These are phyloP conservation scores for Stemphylium beticola DNA, from an alignment of 2,329 filamentous ascomycete genomes.

Conservation along the genomic window DNA sequence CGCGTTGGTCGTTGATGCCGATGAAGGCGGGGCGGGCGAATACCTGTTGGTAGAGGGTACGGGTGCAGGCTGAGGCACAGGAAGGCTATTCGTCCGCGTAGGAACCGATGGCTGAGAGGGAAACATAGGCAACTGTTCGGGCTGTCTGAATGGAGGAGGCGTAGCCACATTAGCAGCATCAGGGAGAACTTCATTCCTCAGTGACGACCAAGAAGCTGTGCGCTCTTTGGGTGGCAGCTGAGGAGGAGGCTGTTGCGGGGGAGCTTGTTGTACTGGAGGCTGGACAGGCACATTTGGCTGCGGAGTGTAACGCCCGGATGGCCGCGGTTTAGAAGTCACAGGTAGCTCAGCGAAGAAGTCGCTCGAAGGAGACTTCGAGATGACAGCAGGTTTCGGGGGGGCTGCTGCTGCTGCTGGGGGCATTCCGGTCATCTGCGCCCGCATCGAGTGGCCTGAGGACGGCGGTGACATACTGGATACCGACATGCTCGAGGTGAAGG, in stretches of 20 bases:
- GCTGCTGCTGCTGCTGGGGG: constrained; percentile 23
- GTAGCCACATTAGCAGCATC: constrained; percentile 29
- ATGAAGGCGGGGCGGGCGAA: constrained; percentile 43
- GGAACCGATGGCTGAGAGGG: constrained; percentile 42
- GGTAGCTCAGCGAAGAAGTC: constrained; percentile 60
- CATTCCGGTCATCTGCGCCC: constrained; percentile 39
- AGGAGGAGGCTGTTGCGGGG: constrained; percentile 27
- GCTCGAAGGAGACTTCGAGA: constrained; percentile 38
- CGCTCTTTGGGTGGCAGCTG: constrained; percentile 42
- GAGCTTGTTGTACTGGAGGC: constrained; percentile 28
- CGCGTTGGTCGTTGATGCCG: constrained; percentile 39
- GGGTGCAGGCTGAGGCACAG: constrained; percentile 38
- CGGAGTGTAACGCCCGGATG: constrained; percentile 49
- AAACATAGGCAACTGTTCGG: constrained; percentile 50
- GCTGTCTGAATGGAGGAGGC: constrained; percentile 47
- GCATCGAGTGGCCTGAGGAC: constrained; percentile 48
- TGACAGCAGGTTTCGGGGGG: constrained; percentile 34
- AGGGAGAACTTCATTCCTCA: constrained; percentile 44
- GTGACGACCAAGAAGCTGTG: constrained; percentile 43
- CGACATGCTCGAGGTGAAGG: constrained; percentile 41
- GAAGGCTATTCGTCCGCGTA: constrained; percentile 40
- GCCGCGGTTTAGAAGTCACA: constrained; percentile 50
- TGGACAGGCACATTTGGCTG: constrained; percentile 38
- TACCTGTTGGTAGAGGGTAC: constrained; percentile 31
- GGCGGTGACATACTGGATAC: constrained; percentile 49